Evolutionary conservation across 163 green algal genomes (phyloP), one percentile per base, ranked within the genome.

Genomic region (Volvox carteri): DNA sequence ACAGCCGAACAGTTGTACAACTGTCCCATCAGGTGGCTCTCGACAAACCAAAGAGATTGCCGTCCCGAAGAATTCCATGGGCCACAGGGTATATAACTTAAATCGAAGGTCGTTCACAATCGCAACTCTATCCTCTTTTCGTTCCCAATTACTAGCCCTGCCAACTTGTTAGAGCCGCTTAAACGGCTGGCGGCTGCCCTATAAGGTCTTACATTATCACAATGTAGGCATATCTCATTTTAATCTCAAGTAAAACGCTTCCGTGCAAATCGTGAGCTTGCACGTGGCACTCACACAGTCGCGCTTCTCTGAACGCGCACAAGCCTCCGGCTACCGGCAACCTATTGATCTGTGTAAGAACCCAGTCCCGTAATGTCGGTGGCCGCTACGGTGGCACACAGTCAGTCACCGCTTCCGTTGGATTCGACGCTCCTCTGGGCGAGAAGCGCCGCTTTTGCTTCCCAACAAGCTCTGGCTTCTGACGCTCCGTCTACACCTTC

Each of bases 231-330:
- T n/a, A n/a, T n/a, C n/a, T n/a, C n/a, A n/a, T n/a, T n/a, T n/a
- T n/a, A n/a, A n/a, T n/a, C n/a, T n/a, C n/a, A n/a, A n/a, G n/a
- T n/a, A n/a, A n/a, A 65, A 11, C 54, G 28, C 54, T 23, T 19
- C 19, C 54, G 54, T 65, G 5, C 6, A 11, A 7, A 72, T 72
- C n/a, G 11, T 72, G 60, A 72, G 60, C 7, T 72, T 37, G 60
- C 67, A 76, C 67, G 67, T 76, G 67, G 67, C 67, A 76, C 67
- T 46, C 33, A 48, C 67, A 48, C 67, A 21, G 60, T 72, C 60
- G 60, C 67, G 4, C 25, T 48, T 76, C 35, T 76, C 35, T 9
- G 12, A 76, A 46, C 67, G 37, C 67, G 18, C 6, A 4, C 1
- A 46, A 23, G 48, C 48, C 33, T n/a, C 28, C 67, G 60, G 60